Evolutionary conservation across 1,284 basidiomycete species (phyloP).

Genomic region (Leccinum pallidistipes): DNA sequence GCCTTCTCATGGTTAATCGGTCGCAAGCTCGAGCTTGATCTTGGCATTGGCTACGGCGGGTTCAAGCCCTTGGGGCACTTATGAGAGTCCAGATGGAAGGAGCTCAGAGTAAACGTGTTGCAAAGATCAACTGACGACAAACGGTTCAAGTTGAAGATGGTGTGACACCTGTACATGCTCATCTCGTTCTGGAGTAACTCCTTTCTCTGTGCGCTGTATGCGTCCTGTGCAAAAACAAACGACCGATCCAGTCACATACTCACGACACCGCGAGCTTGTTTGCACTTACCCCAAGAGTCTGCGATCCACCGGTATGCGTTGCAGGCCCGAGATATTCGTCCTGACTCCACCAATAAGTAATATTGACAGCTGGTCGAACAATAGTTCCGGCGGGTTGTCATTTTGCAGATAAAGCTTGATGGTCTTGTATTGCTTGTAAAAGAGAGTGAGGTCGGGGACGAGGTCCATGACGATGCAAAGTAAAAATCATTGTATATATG

Average conservation of each 20-base stretch:
- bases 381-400: slow-evolving; percentile 85
- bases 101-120: not conserved
- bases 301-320: slow-evolving; percentile 97
- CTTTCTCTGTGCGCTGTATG: slow-evolving; percentile 79
- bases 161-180: slow-evolving; percentile 81
- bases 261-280: not conserved
- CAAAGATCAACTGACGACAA: slow-evolving; percentile 25
- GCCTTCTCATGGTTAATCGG: too few relatives aligned
- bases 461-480: slow-evolving; percentile 90
- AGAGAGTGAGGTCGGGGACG: slow-evolving; percentile 85
- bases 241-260: slow-evolving; percentile 49
- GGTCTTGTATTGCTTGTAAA: slow-evolving; percentile 99
- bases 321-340: slow-evolving; percentile 98
- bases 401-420: slow-evolving; percentile 96
- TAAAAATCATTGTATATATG: slow-evolving; percentile 9
- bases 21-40: slow-evolving; percentile 53
- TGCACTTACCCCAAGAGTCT: slow-evolving; percentile 75
- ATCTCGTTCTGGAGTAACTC: slow-evolving; percentile 94
- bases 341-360: slow-evolving; percentile 97
- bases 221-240: slow-evolving; percentile 55
- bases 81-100: slow-evolving; percentile 57
- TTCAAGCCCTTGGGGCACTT: slow-evolving; percentile 97
- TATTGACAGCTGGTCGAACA: slow-evolving; percentile 94
- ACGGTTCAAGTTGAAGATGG: slow-evolving; percentile 90
- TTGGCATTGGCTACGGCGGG: slow-evolving; percentile 83